Base-by-base conservation (phyloP, 345 rosid species). In the Ceriops tagal region DNA sequence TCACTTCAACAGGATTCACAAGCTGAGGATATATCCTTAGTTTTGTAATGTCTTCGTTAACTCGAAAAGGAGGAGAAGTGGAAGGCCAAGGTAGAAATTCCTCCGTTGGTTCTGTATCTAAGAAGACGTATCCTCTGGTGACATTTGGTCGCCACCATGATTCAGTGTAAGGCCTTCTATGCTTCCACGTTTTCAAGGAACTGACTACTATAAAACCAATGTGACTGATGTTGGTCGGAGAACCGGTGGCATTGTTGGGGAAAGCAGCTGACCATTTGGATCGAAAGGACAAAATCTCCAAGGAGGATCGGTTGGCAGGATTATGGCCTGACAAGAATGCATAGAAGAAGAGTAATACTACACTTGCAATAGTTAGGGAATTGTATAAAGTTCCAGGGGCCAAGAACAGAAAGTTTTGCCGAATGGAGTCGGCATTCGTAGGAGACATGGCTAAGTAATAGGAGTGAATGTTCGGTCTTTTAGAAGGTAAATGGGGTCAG, bases 61-160 rank as follows among this genome's bases (percentile, higher is more conserved):
- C 78, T 30, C 70, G 72, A 49, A 80, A 82, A 56, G 89, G 80
- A 13, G 90, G 92, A 32, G 65, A 77, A 6, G 79, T 65, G 4
- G 79, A 63, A 58, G 92, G 85, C 86, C 90, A 89, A 8, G 84
- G 87, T 8, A 27, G 61, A 37, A 76, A 76, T 64, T 83, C 81
- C 49, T 56, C 5, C n/a, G 79, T 37, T 24, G 92, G 87, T 70
- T 82, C 58, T 43, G 32, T 61, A 35, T 83, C 91, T 9, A 90
- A 65, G 58, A 88, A 90, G 72, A 88, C 61, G 68, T 82, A 82
- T 37, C 93, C 89, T 58, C 78, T 77, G 4, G 93, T 85, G 11
- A 70, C 65, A 68, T 88, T 85, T 15, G 87, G 84, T 76, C 81
- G 68, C 96, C 92, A 88, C 92, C 93, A 85, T 20, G 90, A 68